phyloP scores from a whole-genome alignment of 2,329 filamentous ascomycete species.

The Alternaria novae-zelandiae region DNA sequence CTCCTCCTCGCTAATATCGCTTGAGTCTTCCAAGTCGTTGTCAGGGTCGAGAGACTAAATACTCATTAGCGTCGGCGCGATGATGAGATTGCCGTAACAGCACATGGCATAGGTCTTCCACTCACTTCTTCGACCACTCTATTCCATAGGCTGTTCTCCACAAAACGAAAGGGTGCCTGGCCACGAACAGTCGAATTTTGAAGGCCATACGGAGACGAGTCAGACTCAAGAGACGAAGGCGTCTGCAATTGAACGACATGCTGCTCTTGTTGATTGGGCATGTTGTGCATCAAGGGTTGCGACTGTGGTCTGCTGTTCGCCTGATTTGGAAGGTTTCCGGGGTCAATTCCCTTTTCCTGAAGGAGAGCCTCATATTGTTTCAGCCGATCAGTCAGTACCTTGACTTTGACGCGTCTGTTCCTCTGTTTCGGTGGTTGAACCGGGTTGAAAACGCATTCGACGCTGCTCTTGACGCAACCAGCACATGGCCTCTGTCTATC shows the following conservation, averaged over 20 bases:
- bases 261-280: neutral
- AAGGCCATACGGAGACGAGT: neutral
- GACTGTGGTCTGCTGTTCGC: neutral
- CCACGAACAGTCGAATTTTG: neutral
- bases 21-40: slow-evolving; percentile 61
- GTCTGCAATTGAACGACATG: slow-evolving; percentile 14
- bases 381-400: slow-evolving; percentile 23
- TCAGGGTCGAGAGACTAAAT: slow-evolving; percentile 9
- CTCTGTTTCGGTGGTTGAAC: slow-evolving; percentile 10
- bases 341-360: slow-evolving; percentile 19
- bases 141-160: neutral
- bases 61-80: neutral
- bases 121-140: neutral
- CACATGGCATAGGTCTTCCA: too few species aligned
- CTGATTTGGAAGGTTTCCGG: neutral
- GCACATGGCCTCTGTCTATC: slow-evolving; percentile 30
- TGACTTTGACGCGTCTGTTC: slow-evolving; percentile 8
- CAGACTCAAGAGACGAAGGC: neutral
- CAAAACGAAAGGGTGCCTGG: neutral
- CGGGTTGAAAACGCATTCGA: slow-evolving; percentile 24
- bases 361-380: slow-evolving; percentile 32
- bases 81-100: neutral
- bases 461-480: slow-evolving; percentile 24
- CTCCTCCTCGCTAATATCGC: slow-evolving; percentile 65
- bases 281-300: neutral